Base-by-base conservation (phyloP, 2,329 filamentous ascomycete genomes). In the Colletotrichum sp. region DNA sequence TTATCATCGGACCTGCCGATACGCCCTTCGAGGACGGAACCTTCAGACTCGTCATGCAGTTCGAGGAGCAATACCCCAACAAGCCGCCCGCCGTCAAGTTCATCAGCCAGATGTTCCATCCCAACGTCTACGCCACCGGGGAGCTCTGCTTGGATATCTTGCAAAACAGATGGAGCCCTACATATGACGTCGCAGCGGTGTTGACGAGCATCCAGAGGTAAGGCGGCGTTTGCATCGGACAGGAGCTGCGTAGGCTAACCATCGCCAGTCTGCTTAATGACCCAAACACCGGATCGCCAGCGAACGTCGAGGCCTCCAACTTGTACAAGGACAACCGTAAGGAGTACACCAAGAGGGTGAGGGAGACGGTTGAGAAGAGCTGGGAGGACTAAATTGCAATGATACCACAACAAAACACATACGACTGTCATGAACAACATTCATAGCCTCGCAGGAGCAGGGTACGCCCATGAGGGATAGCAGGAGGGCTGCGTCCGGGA, bases 91-190 rank as follows among this genome's bases (percentile, higher is more conserved):
- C 96, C 39, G 97, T 99, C 87, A 99, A 99, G 84, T 99, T 99
- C 85, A 98, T 99, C 84, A 98, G 95, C 85, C 93, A 97, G 84
- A 99, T 99, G 97, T 99, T 99, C 86, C 97, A 99, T 82, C 97
- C 97, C 21, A 99, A 99, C 83, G 97, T 99, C 73, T 99, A 99
- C 84, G 96, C 95, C 69, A 99, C 96, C 0, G 97, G 97, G 77
- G 97, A 99, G 87, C 90, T 99, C 67, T 99, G 97, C 83, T 88
- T 99, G 79, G 97, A 99, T 83, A 99, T 99, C 79, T 86, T 99
- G 75, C 97, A 99, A 86, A 99, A 99, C 83, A 90, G 97, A 79
- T 99, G 97, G 97, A 99, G 96, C 84, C 97, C 97, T 18, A 99
- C 97, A 12, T 99, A 99, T 85, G 97, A 99, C 86, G 97, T 99